These are phyloP conservation scores for Astrephomene gubernaculifera DNA, from an alignment of 139 green algal species.

Conservation along the genomic window DNA sequence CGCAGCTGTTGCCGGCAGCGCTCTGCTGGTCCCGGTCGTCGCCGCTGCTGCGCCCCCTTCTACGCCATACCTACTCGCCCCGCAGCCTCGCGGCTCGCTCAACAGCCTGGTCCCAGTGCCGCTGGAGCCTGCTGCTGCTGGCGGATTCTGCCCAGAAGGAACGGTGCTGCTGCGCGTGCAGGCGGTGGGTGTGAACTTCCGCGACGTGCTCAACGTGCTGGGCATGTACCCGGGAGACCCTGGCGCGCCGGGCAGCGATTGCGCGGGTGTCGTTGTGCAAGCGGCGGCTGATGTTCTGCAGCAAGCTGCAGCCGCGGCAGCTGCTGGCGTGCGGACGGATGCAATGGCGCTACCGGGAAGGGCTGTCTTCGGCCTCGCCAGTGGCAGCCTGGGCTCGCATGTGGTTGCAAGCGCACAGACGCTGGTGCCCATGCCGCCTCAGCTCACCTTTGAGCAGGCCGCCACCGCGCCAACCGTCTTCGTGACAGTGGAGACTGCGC, in stretches of 20 bases:
- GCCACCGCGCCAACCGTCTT: conserved; percentile 86
- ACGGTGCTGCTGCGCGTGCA: conserved; percentile 62
- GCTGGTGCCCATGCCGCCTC: conserved; percentile 75
- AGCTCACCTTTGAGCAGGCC: conserved; percentile 77
- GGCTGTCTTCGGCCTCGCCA: conserved; percentile 86
- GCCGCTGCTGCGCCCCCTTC: background rate
- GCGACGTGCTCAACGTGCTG: conserved; percentile 80
- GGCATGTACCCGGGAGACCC: conserved; percentile 75
- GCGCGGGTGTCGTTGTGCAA: conserved; percentile 62
- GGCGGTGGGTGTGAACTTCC: conserved; percentile 82
- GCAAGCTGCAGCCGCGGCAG: background rate
- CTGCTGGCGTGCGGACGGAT: background rate
- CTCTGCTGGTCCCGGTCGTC: conserved; percentile 26
- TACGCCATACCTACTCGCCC: conserved; percentile 52
- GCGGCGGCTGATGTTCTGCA: background rate
- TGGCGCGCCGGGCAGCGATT: conserved; percentile 70
- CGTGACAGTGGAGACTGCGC: conserved; percentile 78
- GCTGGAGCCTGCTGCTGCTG: background rate
- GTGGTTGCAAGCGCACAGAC: conserved; percentile 59
- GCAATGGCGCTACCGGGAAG: conserved; percentile 50
- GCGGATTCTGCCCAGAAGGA: background rate
- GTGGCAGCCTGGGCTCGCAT: conserved; percentile 73
- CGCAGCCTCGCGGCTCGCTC: conserved; percentile 63
- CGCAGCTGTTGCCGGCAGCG: background rate
- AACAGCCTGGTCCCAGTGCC: conserved; percentile 56